Percentiles rank a stretch among this genome's conserved stretches.
Conservation (phyloP, 345 rosid species). For the Linum lewisii region DNA sequence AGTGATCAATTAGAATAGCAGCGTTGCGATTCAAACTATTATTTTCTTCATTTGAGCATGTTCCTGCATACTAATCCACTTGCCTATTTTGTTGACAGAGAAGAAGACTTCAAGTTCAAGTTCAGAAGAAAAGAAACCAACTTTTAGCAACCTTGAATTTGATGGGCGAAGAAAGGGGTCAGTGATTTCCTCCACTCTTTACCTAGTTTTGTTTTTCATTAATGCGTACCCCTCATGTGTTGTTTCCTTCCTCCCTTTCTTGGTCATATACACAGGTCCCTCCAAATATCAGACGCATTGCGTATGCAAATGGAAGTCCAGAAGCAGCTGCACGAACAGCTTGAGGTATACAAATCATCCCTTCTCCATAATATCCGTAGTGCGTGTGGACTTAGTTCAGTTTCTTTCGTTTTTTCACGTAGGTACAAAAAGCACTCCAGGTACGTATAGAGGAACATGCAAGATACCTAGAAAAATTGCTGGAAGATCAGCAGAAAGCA, state of each 20-base stretch:
- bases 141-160: constrained; percentile 34
- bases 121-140: constrained; percentile 53
- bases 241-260: constrained; percentile 1
- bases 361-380: background rate
- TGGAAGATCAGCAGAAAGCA: constrained; percentile 75
- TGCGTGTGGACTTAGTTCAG: no score
- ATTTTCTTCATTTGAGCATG: background rate
- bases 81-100: constrained; percentile 21
- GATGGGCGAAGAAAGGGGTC: constrained; percentile 56
- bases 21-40: background rate
- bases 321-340: constrained; percentile 79
- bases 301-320: constrained; percentile 86
- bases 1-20: no score
- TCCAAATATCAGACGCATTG: constrained; percentile 51
- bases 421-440: constrained; percentile 76
- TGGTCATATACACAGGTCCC: constrained; percentile 25
- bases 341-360: constrained; percentile 45
- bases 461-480: constrained; percentile 63
- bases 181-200: constrained; percentile 9
- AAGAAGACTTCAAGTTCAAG: constrained; percentile 36
- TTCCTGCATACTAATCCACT: background rate
- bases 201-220: constrained; percentile 8
- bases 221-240: background rate
- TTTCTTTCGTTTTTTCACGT: no score
- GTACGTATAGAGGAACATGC: constrained; percentile 87